A percentile compares a stretch with the other conserved stretches of the same genome.
Conservation (phyloP, 23 red algal genomes). For the Gracilaria domingensis region DNA sequence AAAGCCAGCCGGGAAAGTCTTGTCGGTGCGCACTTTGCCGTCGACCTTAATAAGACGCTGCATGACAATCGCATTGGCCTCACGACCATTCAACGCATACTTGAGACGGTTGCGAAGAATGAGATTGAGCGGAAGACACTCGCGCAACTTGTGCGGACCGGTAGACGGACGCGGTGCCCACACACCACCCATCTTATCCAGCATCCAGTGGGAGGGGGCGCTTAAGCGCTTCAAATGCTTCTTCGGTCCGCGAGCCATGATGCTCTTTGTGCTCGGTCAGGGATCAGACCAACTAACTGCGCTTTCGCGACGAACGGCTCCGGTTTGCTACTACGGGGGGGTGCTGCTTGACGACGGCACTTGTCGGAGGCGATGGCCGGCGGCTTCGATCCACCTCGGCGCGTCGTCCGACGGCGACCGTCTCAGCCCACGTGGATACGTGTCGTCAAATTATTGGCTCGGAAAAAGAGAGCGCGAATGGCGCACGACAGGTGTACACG, state of each 20-base stretch:
- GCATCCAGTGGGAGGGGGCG: constrained; percentile 99
- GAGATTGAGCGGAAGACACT: constrained; percentile 94
- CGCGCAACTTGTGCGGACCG: constrained; percentile 97
- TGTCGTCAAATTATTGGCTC: neutral
- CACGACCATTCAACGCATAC: constrained; percentile 95
- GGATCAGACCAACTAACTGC: neutral
- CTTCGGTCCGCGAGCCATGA: constrained; percentile 93
- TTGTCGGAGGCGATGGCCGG: neutral
- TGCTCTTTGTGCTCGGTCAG: neutral
- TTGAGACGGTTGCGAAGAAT: constrained; percentile 98
- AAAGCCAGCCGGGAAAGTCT: constrained; percentile 96
- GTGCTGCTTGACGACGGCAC: neutral
- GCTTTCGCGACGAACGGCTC: neutral
- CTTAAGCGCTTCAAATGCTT: constrained; percentile 99
- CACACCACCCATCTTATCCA: constrained; percentile 95
- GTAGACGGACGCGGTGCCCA: constrained; percentile 94
- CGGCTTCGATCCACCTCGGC: neutral
- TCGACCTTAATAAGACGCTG: constrained; percentile 99
- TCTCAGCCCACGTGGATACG: neutral
- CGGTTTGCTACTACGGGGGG: neutral
- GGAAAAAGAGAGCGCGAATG: neutral
- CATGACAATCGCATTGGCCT: constrained; percentile 93
- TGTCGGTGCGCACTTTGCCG: constrained; percentile 98
- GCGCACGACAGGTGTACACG: neutral
- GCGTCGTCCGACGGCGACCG: constrained; percentile 8